phyloP scores from a whole-genome alignment of 768 basidiomycete species.

The Leccinum fibrillosum region DNA sequence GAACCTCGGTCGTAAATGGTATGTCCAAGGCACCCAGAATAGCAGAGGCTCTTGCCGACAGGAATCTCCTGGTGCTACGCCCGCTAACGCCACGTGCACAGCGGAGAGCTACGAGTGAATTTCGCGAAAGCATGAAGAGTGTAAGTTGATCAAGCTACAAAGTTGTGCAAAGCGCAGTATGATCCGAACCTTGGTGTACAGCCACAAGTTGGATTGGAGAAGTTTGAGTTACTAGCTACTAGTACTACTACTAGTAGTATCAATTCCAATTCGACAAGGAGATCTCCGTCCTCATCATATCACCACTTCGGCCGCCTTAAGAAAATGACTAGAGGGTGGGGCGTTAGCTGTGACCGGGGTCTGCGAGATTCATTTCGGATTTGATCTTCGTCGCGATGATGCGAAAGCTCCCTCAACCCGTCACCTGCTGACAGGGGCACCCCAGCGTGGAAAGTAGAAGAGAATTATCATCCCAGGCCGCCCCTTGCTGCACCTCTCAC shows the following conservation, averaged over 20 bases:
- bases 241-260: no score
- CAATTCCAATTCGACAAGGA: background rate
- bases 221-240: background rate
- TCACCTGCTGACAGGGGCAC: constrained; percentile 27
- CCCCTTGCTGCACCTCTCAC: constrained; percentile 17
- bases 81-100: constrained; percentile 17
- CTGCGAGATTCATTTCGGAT: constrained; percentile 9
- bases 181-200: constrained; percentile 15
- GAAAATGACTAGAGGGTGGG: background rate
- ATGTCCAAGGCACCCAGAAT: constrained; percentile 67
- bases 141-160: background rate
- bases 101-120: constrained; percentile 8
- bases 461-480: constrained; percentile 14
- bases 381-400: constrained; percentile 28
- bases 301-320: constrained; percentile 4
- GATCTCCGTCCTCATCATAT: background rate
- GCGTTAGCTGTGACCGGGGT: constrained; percentile 20
- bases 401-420: constrained; percentile 11
- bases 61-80: constrained; percentile 1
- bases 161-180: background rate
- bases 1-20: constrained; percentile 48
- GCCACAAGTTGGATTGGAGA: constrained; percentile 14
- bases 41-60: constrained; percentile 69
- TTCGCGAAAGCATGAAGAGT: constrained; percentile 25
- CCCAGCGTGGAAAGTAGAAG: constrained; percentile 25